Conservation (phyloP, 2,329 filamentous ascomycete genomes). For the Lanzia echinophila region DNA sequence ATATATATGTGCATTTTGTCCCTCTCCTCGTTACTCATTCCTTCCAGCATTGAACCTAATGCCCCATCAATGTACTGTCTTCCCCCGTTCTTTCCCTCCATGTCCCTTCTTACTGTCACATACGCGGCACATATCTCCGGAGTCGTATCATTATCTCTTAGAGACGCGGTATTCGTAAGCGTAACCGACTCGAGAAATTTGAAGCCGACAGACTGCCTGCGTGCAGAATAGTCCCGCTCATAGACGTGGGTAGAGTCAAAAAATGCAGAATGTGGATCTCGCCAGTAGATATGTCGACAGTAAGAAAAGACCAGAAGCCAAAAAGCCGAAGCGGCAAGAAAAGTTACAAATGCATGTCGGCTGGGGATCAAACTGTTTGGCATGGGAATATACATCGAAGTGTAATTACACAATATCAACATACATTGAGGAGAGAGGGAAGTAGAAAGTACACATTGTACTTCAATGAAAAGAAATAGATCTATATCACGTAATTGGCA, state of each 20-base stretch:
- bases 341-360: neutral
- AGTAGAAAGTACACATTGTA: too few species aligned
- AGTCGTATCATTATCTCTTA: neutral
- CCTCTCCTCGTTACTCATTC: conserved; percentile 20
- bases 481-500: too few species aligned
- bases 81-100: conserved; percentile 9
- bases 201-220: conserved; percentile 10
- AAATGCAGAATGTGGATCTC: conserved; percentile 19
- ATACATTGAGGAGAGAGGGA: too few species aligned
- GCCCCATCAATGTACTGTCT: conserved; percentile 18
- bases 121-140: conserved; percentile 14
- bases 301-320: conserved; percentile 11
- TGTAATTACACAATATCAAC: too few species aligned
- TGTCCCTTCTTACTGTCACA: conserved; percentile 12
- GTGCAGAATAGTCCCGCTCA: conserved; percentile 15
- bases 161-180: neutral
- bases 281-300: conserved; percentile 13
- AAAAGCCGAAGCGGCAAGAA: neutral
- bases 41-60: conserved; percentile 18
- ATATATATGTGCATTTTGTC: conserved; percentile 1
- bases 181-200: conserved; percentile 8
- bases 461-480: too few species aligned
- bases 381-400: neutral
- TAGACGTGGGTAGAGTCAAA: conserved; percentile 15
- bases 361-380: neutral